Percentiles rank a stretch among this genome's conserved stretches.
Conservation (phyloP, 2,329 filamentous ascomycete genomes). For the Fusarium aywerte region DNA sequence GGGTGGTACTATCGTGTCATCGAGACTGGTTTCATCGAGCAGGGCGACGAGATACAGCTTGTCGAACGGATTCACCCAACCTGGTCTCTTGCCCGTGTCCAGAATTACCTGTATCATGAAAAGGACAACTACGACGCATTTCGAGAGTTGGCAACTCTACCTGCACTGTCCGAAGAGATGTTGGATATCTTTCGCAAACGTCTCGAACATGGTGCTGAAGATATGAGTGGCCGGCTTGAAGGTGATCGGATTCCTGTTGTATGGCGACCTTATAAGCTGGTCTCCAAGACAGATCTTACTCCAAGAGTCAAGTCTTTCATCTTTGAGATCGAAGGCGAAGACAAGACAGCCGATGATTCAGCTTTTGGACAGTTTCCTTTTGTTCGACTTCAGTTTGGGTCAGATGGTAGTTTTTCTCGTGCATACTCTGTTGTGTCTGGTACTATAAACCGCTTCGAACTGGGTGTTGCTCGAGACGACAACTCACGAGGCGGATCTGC, state of each 20-base stretch:
- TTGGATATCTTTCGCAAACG: slow-evolving; percentile 8
- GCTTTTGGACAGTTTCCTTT: slow-evolving; percentile 9
- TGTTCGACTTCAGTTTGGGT: slow-evolving; percentile 19
- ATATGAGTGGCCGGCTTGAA: slow-evolving; percentile 25
- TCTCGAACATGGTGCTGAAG: slow-evolving; percentile 14
- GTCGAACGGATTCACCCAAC: slow-evolving; percentile 18
- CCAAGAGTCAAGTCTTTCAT: slow-evolving; percentile 19
- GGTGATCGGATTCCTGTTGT: slow-evolving; percentile 12
- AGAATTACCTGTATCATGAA: slow-evolving; percentile 26
- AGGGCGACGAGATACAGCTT: slow-evolving; percentile 13
- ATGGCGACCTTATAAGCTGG: slow-evolving; percentile 24
- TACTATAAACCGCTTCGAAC: slow-evolving; percentile 5
- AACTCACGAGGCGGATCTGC: slow-evolving; percentile 24
- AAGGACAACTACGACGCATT: slow-evolving; percentile 11
- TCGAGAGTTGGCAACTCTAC: slow-evolving; percentile 2
- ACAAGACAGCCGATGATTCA: not conserved
- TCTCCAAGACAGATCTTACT: slow-evolving; percentile 2
- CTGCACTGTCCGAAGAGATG: slow-evolving; percentile 22
- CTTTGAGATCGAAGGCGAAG: not conserved
- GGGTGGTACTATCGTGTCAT: slow-evolving; percentile 38
- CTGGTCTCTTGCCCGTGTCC: slow-evolving; percentile 23
- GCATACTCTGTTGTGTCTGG: slow-evolving; percentile 29
- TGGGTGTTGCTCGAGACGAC: slow-evolving; percentile 14
- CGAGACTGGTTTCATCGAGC: slow-evolving; percentile 10
- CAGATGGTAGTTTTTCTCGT: slow-evolving; percentile 4